These are phyloP conservation scores for Lunularia cruciata DNA, from an alignment of 225 moss, liverwort and hornwort species.

Conservation along the genomic window DNA sequence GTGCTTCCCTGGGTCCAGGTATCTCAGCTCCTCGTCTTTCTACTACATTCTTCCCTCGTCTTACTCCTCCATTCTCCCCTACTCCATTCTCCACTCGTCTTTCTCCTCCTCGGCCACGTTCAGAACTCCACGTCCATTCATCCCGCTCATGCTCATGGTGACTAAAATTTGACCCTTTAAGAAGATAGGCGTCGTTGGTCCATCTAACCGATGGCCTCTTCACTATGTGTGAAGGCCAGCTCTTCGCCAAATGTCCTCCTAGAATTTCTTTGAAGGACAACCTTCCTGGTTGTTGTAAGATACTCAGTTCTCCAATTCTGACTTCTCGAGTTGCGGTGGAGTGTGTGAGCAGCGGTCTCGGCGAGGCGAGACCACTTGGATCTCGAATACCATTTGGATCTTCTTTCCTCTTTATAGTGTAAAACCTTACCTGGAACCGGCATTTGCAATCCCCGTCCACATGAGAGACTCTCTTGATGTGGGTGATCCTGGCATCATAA, in stretches of 20 bases:
- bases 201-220: not conserved
- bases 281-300: not conserved
- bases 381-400: too few relatives aligned
- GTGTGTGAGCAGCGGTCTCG: not conserved
- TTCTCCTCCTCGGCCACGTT: too few relatives aligned
- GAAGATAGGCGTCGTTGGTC: not conserved
- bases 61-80: too few relatives aligned
- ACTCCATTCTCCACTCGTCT: too few relatives aligned
- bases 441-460: constrained; percentile 6
- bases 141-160: too few relatives aligned
- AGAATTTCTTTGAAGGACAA: not conserved
- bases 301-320: not conserved
- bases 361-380: too few relatives aligned
- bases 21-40: too few relatives aligned
- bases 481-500: constrained; percentile 3
- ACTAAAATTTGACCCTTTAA: not conserved
- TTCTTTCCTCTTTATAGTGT: not conserved
- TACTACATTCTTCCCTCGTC: too few relatives aligned
- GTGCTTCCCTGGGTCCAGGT: too few relatives aligned
- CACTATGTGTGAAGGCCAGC: too few relatives aligned
- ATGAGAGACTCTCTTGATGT: not conserved
- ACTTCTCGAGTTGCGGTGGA: not conserved
- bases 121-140: too few relatives aligned
- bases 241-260: not conserved
- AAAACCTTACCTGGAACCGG: not conserved